Evolutionary conservation across 2,329 filamentous ascomycete genomes (phyloP), one percentile per base, ranked within the genome.

Genomic region (Alternaria atra): DNA sequence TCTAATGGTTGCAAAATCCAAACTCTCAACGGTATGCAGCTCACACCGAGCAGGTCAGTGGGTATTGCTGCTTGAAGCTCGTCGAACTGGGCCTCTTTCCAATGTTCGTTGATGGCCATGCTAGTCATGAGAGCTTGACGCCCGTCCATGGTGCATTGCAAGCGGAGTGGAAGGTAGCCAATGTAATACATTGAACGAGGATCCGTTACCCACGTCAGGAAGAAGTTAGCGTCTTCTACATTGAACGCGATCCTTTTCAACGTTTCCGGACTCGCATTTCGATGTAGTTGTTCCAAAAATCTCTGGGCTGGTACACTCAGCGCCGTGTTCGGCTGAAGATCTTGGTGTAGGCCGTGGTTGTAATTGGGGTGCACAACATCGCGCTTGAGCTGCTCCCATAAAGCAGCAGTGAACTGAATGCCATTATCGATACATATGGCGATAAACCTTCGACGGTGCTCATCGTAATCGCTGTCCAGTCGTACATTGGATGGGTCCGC

Each of bases 121-220:
- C 17, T 13, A 4, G 57, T 63, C 13, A 55, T 48, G 17, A 66
- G 55, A 1, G 59, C 61, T 3, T 39, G 32, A 13, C 42, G 25
- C 1, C 50, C 48, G 34, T 55, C 43, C 3, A 52, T 23, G 1
- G 56, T 52, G 40, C 59, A 61, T 44, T 52, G 32, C 13, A 68
- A 15, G 12, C 42, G 53, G 23, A 37, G 30, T 3, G 54, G 43
- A 3, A 25, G 29, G 15, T 34, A n/a, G 15, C 56, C 17, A 29
- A 66, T 65, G 43, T 66, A 68, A 27, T 63, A 66, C 52, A 60
- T 58, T 0, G 61, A 68, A 13, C 66, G 61, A 27, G 64, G 61
- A 32, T 68, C 66, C 0, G 66, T 65, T 12, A 68, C 46, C 66
- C 66, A 68, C 0, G 59, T 68, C 10, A 68, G 23, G 42, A 68